Evolutionary conservation across 2,329 filamentous ascomycete species (phyloP).

Genomic region (Scedosporium boydii): DNA sequence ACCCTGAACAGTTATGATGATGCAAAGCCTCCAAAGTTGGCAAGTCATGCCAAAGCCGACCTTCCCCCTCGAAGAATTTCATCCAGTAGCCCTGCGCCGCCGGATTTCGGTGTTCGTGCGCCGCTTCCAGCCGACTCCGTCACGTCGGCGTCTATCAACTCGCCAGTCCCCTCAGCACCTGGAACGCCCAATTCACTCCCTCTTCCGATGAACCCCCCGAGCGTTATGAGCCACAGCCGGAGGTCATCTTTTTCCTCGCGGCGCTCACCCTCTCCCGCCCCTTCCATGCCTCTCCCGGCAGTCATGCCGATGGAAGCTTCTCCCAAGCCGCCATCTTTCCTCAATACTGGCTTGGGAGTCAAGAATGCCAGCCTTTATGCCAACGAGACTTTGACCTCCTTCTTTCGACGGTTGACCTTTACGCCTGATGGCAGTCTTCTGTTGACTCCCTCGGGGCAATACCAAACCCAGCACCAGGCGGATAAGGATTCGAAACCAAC

Average conservation of each 20-base stretch:
- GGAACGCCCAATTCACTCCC: conserved; percentile 86
- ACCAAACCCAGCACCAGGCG: conserved; percentile 65
- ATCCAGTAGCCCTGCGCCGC: conserved; percentile 83
- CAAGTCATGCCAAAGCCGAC: conserved; percentile 73
- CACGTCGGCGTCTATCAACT: conserved; percentile 48
- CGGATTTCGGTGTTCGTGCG: conserved; percentile 62
- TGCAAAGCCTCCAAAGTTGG: conserved; percentile 65
- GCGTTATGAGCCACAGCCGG: conserved; percentile 78
- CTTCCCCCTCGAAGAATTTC: conserved; percentile 85
- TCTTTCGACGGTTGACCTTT: conserved; percentile 89
- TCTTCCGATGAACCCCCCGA: conserved; percentile 91
- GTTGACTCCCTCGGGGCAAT: conserved; percentile 91
- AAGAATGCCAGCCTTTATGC: conserved; percentile 88
- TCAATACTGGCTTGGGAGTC: conserved; percentile 49
- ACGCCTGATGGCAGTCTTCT: conserved; percentile 90
- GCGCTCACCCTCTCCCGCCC: conserved; percentile 84
- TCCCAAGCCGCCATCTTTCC: conserved; percentile 58
- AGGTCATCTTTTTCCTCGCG: conserved; percentile 88
- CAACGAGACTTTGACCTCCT: conserved; percentile 93
- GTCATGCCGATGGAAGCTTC: conserved; percentile 91
- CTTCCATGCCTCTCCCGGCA: conserved; percentile 85
- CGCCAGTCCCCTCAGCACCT: conserved; percentile 81
- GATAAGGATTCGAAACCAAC: conserved; percentile 60
- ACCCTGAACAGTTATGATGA: conserved; percentile 56
- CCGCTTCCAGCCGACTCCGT: conserved; percentile 47